Base-by-base conservation (phyloP, 2,329 filamentous ascomycete genomes). In the Pseudocercospora cruenta region DNA sequence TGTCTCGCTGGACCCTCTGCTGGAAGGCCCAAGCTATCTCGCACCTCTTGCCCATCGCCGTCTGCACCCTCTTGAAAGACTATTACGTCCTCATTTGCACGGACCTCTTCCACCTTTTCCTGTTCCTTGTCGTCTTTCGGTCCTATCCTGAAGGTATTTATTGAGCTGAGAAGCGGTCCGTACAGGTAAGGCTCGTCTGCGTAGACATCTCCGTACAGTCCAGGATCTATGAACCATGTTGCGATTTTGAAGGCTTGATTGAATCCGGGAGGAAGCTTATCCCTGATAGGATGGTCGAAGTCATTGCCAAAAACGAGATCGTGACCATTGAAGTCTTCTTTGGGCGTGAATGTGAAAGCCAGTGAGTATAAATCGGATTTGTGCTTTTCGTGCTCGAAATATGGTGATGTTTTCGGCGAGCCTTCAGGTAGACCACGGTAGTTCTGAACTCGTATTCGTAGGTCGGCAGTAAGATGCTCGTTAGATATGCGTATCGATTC, bases 241-340 rank as follows among this genome's bases (percentile, higher is more conserved):
- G 96, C 92, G 51, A 97, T 90, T 60, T 88, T 89, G 79, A 97
- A 88, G 0, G 93, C 94, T 9, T 92, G 90, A 75, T 88, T 88
- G 79, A 97, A 96, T 0, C 94, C 93, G 0, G 92, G 92, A 0
- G 95, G 94, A 1, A 99, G 83, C 16, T 89, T 87, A 76, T 97
- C 91, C 31, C 93, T 87, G 72, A 99, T 95, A 0, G 95, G 92
- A 59, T 91, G 87, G 75, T 97, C 94, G 77, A 98, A 97, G 82
- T 97, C 93, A 78, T 98, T 98, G 49, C 94, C 95, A 73, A 97
- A 97, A 62, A 97, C 88, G 2, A 99, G 83, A 68, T 96, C 89
- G 26, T 86, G 79, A 53, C 88, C 93, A 2, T 84, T 83, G 64
- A 96, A 88, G 39, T 79, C 79, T 31, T 81, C 73, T 73, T 91